These are phyloP conservation scores for Arthrobotrys iridis DNA, from an alignment of 2,329 filamentous ascomycete genomes.

Conservation along the genomic window DNA sequence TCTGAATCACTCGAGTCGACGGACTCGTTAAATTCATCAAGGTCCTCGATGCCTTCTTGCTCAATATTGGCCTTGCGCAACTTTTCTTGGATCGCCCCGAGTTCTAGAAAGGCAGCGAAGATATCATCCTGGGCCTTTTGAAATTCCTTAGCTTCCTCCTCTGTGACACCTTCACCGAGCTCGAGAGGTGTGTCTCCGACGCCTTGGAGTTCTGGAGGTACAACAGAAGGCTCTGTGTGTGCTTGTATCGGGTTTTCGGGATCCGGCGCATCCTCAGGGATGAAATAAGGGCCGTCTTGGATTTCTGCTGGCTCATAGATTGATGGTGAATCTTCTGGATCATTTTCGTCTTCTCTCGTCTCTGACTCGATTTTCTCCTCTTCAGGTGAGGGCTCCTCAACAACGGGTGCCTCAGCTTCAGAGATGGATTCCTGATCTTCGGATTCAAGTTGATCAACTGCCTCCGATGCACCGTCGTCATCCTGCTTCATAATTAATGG, in stretches of 20 bases:
- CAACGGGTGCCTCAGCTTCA: constrained; percentile 2
- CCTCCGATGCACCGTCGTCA: not conserved
- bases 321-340: constrained; percentile 4
- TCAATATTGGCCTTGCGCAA: constrained; percentile 22
- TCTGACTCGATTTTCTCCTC: constrained; percentile 26
- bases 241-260: not conserved
- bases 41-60: not conserved
- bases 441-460: not conserved
- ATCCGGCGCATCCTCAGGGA: constrained; percentile 22
- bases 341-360: constrained; percentile 28
- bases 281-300: constrained; percentile 47
- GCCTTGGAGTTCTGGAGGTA: constrained; percentile 19
- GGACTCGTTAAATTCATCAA: not conserved
- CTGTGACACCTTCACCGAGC: constrained; percentile 39
- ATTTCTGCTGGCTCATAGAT: constrained; percentile 31
- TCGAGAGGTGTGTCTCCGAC: constrained; percentile 35
- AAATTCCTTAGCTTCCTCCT: constrained; percentile 50
- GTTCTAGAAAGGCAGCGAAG: constrained; percentile 48
- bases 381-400: constrained; percentile 12
- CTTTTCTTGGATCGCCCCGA: constrained; percentile 38
- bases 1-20: not conserved
- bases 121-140: constrained; percentile 50
- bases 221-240: not conserved
- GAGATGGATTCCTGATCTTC: not conserved
- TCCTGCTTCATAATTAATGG: not conserved